Base-by-base conservation (phyloP, 768 basidiomycete genomes). In the Amanita thiersii region DNA sequence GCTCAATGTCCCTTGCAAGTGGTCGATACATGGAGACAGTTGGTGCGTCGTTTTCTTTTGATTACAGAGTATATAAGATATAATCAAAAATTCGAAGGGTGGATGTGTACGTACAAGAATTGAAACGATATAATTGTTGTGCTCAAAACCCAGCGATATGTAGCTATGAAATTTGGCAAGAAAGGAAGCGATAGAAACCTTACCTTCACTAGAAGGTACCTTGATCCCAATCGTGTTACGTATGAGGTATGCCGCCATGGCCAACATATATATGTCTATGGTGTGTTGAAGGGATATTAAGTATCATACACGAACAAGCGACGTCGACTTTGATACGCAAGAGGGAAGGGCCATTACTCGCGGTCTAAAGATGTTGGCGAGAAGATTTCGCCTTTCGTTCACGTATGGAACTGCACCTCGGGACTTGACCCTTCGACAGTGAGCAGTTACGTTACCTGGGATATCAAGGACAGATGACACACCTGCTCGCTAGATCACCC, bases 11-110 rank as follows among this genome's bases (percentile, higher is more conserved):
- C 1, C 56, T 92, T 46, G 86, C 89, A 52, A 83, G 86, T 48
- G 86, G 92, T 12, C 68, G 88, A 17, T 94, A 93, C 56, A 86
- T 94, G 82, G 92, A 96, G 62, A 96, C 91, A 7, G 66, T 93
- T 40, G 89, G 87, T 83, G 37, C 9, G 73, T 52, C 39, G 8
- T 12, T n/a, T 17, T 17, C 24, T 20, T 3, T 15, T 2, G n/a
- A 29, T 45, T 33, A 10, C 17, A 45, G 33, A n/a, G n/a, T n/a
- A n/a, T n/a, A n/a, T n/a, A n/a, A n/a, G n/a, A n/a, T n/a, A 47
- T 2, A 33, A 28, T 31, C 10, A 26, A 18, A 19, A 21, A 57
- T 61, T 28, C 33, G 19, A 19, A 70, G 69, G 81, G 6, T 88
- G 79, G 75, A 62, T 85, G 66, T 81, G 85, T 81, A 51, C 30